Base-by-base conservation (phyloP, 805 yeast genomes). In the Candida silvicultrix region DNA sequence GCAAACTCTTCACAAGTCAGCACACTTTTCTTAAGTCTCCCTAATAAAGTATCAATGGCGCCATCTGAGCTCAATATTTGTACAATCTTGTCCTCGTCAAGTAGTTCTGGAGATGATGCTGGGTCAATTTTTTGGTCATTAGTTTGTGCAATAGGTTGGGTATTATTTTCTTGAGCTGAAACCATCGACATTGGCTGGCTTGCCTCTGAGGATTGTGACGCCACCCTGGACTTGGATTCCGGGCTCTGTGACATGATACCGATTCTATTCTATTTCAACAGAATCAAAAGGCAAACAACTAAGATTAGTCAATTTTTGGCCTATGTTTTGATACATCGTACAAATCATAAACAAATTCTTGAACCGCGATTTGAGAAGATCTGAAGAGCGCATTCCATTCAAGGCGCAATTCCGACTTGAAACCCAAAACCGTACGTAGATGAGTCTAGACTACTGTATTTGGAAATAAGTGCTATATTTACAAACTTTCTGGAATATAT, bases 1-100 rank as follows among this genome's bases (percentile, higher is more conserved):
- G 88, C 73, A 55, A 89, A 83, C 59, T 94, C 98, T 57, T 89
- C 96, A 52, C 95, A 83, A 0, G 95, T 82, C 49, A 74, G 73
- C 39, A 90, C 73, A 47, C 89, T 80, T 63, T 84, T 92, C 65
- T 92, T 92, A 47, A 90, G 71, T 38, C 95, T 73, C 1, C 73
- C 67, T 43, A 90, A 70, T 18, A 92, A 70, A 0, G 88, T 73
- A 49, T 85, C 94, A 44, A 89, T 75, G 2, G 95, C 86, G 6
- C 80, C 74, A 62, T 88, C 95, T n/a, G 87, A 76, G 49, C 74
- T 74, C 56, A 85, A 64, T 18, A 85, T 72, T 28, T 67, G 61
- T 39, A 67, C 58, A 31, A 85, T 74, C 45, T 73, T 72, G 29
- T 78, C 78, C 43, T 74, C 78, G 6, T 73, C 72, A 31, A 78